These are phyloP conservation scores for Uronychia setigera DNA, from an alignment of 73 alveolate species.

Conservation along the genomic window DNA sequence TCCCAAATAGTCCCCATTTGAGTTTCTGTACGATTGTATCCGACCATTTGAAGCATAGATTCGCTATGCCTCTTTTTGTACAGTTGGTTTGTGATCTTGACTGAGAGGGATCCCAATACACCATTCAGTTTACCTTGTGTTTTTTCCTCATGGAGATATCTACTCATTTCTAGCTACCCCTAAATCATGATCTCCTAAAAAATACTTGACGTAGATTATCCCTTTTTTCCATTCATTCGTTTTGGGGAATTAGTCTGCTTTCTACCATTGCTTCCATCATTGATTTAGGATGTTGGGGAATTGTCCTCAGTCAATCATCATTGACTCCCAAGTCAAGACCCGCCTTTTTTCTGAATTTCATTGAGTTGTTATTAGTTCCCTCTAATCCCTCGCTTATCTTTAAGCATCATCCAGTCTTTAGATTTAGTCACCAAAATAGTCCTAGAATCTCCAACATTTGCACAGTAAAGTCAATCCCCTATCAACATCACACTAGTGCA, in stretches of 20 bases:
- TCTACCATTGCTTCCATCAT: too few species aligned
- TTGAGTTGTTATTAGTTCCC: too few species aligned
- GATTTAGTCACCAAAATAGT: slow-evolving; percentile 66
- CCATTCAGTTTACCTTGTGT: not conserved
- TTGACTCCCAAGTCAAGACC: too few species aligned
- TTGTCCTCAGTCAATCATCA: too few species aligned
- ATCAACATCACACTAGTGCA: slow-evolving; percentile 47
- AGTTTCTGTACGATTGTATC: slow-evolving; percentile 83
- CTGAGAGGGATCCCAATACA: slow-evolving; percentile 13
- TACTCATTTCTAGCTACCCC: not conserved
- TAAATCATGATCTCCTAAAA: too few species aligned
- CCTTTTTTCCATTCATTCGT: not conserved
- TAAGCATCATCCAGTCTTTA: not conserved
- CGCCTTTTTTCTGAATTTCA: too few species aligned
- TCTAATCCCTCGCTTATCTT: not conserved
- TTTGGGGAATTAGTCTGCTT: not conserved
- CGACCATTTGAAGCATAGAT: slow-evolving; percentile 90
- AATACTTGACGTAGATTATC: slow-evolving; percentile 7
- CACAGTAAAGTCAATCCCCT: slow-evolving; percentile 70
- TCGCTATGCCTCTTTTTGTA: slow-evolving; percentile 88
- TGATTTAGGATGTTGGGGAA: too few species aligned
- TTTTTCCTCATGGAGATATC: not conserved
- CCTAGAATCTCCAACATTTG: slow-evolving; percentile 86
- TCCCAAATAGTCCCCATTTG: slow-evolving; percentile 56
- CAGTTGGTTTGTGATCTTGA: slow-evolving; percentile 93